Evolutionary conservation across 208 protist genomes (phyloP).

Genomic region (Herpetomonas samuelpessoai): DNA sequence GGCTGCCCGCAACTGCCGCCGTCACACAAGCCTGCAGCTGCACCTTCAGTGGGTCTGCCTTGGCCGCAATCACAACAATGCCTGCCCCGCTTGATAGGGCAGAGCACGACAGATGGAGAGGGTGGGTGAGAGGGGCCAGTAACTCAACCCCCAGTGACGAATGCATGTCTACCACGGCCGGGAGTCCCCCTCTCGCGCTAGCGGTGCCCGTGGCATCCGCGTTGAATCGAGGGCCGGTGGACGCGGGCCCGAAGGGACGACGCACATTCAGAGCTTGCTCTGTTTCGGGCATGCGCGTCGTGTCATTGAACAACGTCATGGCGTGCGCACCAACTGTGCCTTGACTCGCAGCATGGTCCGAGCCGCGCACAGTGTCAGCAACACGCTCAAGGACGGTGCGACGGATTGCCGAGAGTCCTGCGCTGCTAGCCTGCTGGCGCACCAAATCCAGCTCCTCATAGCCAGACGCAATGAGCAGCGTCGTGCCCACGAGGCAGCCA

Average conservation of each 20-base stretch:
- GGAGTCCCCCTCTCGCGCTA: no score
- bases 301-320: no score
- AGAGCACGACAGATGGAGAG: slow-evolving; percentile 30
- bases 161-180: slow-evolving; percentile 70
- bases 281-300: no score
- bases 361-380: no score
- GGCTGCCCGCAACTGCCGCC: slow-evolving; percentile 16
- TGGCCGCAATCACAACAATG: not conserved
- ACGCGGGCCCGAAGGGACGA: no score
- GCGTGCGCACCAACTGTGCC: no score
- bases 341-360: no score
- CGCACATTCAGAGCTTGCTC: no score
- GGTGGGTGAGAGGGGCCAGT: slow-evolving; percentile 59
- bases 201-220: no score
- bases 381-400: slow-evolving; percentile 35
- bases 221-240: no score
- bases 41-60: slow-evolving; percentile 17
- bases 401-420: slow-evolving; percentile 49
- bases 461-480: slow-evolving; percentile 61
- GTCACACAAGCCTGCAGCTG: slow-evolving; percentile 27
- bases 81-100: not conserved
- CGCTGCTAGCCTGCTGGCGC: slow-evolving; percentile 36
- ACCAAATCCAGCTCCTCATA: slow-evolving; percentile 79
- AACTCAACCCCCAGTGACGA: slow-evolving; percentile 50
- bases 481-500: slow-evolving; percentile 35